Percentiles rank a stretch among this genome's conserved stretches.
Conservation (phyloP, 2,329 filamentous ascomycete genomes). For the Pseudocercospora macadamiae region DNA sequence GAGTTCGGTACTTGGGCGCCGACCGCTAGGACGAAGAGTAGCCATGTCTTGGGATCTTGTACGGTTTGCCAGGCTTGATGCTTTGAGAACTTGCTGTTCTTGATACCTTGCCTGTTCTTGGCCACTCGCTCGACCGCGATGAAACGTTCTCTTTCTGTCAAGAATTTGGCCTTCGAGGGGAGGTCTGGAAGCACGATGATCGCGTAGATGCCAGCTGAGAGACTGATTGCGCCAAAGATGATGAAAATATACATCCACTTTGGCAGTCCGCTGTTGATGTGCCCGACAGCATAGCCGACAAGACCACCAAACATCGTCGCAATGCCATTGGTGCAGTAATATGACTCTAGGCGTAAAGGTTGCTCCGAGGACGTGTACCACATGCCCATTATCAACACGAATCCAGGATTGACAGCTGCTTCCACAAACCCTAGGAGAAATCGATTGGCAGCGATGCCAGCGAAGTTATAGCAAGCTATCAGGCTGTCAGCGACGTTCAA, state of each 20-base stretch:
- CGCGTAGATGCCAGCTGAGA: slow-evolving; percentile 43
- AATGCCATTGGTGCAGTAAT: slow-evolving; percentile 59
- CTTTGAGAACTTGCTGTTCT: slow-evolving; percentile 52
- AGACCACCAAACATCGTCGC: slow-evolving; percentile 65
- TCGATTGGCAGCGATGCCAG: slow-evolving; percentile 41
- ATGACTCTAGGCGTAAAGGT: slow-evolving; percentile 57
- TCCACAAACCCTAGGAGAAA: slow-evolving; percentile 44
- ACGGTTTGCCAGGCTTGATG: slow-evolving; percentile 52
- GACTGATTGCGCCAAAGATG: slow-evolving; percentile 52
- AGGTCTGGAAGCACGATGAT: slow-evolving; percentile 29
- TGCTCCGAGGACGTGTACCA: slow-evolving; percentile 49
- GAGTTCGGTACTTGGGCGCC: slow-evolving; percentile 61
- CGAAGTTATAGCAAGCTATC: slow-evolving; percentile 43
- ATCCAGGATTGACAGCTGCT: slow-evolving; percentile 41
- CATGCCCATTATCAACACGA: slow-evolving; percentile 42
- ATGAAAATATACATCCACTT: slow-evolving; percentile 63
- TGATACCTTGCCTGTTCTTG: slow-evolving; percentile 57
- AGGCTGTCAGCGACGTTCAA: not conserved
- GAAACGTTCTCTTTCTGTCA: slow-evolving; percentile 21
- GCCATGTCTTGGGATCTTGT: slow-evolving; percentile 62
- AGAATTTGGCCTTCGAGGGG: slow-evolving; percentile 23
- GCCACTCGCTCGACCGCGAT: slow-evolving; percentile 56
- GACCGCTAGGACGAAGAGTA: slow-evolving; percentile 58
- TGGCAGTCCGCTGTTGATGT: slow-evolving; percentile 56
- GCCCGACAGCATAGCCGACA: slow-evolving; percentile 62